Conservation (phyloP, 2,329 filamentous ascomycete species). For the Fusarium secorum region DNA sequence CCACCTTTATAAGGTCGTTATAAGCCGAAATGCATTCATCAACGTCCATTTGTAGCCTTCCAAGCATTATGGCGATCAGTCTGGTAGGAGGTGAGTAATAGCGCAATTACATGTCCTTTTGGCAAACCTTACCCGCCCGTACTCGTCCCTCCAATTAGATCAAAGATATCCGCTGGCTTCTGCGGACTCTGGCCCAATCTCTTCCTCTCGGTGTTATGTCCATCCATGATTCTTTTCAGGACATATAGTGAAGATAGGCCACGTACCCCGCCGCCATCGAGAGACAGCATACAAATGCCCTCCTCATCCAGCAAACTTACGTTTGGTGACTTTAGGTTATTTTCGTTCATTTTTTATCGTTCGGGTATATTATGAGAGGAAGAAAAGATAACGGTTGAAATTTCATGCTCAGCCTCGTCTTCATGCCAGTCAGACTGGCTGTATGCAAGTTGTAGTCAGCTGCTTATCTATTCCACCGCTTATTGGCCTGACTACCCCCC, state of each 20-base stretch:
- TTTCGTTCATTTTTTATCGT: background rate
- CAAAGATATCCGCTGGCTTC: background rate
- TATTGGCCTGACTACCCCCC: background rate
- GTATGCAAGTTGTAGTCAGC: background rate
- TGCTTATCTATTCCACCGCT: background rate
- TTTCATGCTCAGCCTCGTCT: background rate
- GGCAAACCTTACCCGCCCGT: background rate
- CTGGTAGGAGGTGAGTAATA: background rate
- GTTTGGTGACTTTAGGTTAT: fast-evolving
- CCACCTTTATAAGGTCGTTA: background rate
- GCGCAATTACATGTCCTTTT: fast-evolving
- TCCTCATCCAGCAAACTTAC: background rate
- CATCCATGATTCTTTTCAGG: background rate
- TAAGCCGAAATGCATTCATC: background rate
- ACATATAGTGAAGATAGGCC: background rate
- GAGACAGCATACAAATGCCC: background rate
- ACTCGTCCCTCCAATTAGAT: background rate
- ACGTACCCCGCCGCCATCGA: background rate
- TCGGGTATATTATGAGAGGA: fast-evolving
- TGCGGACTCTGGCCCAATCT: fast-evolving
- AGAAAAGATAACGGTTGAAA: background rate
- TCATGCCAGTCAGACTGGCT: background rate
- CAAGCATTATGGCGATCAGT: constrained; percentile 2
- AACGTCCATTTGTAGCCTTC: background rate
- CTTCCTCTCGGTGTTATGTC: background rate